Conservation (phyloP, 2,329 filamentous ascomycete genomes). For the Colletotrichum chrysophilum region DNA sequence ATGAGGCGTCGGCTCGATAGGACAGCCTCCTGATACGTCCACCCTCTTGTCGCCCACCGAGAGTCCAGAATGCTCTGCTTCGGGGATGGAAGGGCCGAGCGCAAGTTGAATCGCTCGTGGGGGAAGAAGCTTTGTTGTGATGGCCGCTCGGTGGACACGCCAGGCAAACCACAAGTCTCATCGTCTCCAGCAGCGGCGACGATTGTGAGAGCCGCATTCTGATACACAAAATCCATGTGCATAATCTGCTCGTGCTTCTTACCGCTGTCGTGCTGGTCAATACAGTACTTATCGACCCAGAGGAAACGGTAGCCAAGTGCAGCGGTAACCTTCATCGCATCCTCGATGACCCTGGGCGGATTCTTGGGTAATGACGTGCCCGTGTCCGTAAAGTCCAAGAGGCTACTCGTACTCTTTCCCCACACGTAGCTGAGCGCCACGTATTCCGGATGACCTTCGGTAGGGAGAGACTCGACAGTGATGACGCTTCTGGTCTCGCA, state of each 20-base stretch:
- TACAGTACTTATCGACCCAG: conserved; percentile 33
- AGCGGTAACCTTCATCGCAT: conserved; percentile 24
- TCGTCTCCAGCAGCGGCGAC: conserved; percentile 23
- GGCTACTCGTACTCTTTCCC: background rate
- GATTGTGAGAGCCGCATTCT: conserved; percentile 26
- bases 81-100: background rate
- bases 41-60: conserved; percentile 10
- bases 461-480: background rate
- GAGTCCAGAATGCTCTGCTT: background rate
- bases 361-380: background rate
- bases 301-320: conserved; percentile 26
- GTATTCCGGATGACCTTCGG: background rate
- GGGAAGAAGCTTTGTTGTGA: background rate
- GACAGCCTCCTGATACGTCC: conserved; percentile 20
- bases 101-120: background rate
- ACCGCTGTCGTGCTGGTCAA: conserved; percentile 29
- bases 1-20: conserved; percentile 24
- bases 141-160: background rate
- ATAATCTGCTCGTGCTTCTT: conserved; percentile 26
- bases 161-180: background rate
- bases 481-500: background rate
- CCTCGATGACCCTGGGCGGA: background rate
- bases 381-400: background rate
- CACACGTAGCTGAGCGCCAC: conserved; percentile 7
- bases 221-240: conserved; percentile 30